phyloP scores from a whole-genome alignment of 345 rosid species.

The Cardiospermum halicacabum region DNA sequence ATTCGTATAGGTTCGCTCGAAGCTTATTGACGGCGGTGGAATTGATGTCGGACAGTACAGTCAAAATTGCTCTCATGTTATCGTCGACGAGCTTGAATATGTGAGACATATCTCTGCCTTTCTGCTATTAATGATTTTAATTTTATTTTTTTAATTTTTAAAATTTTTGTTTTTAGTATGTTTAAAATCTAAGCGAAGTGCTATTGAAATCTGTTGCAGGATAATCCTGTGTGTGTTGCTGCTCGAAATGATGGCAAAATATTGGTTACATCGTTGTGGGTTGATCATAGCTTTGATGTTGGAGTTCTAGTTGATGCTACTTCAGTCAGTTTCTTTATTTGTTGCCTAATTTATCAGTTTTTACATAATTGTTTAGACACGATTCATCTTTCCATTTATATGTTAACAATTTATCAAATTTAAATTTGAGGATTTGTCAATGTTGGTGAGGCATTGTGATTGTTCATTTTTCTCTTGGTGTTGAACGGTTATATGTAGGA shows the following conservation, averaged over 20 bases:
- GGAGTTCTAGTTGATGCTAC: constrained; percentile 64
- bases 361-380: too few relatives aligned
- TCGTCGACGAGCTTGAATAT: constrained; percentile 62
- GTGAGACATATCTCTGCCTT: constrained; percentile 28
- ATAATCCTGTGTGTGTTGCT: constrained; percentile 67
- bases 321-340: constrained; percentile 46
- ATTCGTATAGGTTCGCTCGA: constrained; percentile 48
- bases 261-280: constrained; percentile 76
- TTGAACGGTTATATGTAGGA: not conserved
- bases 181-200: not conserved
- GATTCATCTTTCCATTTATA: too few relatives aligned
- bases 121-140: not conserved
- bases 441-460: not conserved
- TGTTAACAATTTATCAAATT: too few relatives aligned
- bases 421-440: not conserved
- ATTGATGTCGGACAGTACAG: constrained; percentile 46
- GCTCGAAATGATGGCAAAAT: constrained; percentile 74
- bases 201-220: constrained; percentile 33
- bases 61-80: constrained; percentile 56
- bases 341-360: too few relatives aligned
- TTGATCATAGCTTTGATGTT: constrained; percentile 67
- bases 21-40: constrained; percentile 71
- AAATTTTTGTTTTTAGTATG: not conserved
- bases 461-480: not conserved
- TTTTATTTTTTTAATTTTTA: not conserved